Base-by-base conservation (phyloP, 2,329 filamentous ascomycete genomes). In the Fusarium sp. region DNA sequence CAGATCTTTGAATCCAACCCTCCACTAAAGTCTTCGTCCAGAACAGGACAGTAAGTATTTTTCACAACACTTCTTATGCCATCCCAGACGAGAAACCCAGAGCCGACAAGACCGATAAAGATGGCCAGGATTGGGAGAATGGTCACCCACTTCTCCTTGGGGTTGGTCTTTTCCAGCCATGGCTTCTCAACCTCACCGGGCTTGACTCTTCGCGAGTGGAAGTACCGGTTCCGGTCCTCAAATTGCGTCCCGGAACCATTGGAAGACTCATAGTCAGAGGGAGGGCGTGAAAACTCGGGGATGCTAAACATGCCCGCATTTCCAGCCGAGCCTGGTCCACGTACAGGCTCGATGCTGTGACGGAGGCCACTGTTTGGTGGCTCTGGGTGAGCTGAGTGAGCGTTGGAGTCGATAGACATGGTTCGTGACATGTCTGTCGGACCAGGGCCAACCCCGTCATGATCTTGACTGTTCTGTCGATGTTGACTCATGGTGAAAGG, bases 131-230 rank as follows among this genome's bases (percentile, higher is more conserved):
- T 79, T 3, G 94, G 94, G 66, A 97, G 88, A 71, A 96, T 94
- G 3, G 92, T 95, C 10, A 94, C 91, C 94, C 94, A 96, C 84
- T 94, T 96, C 86, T 96, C 93, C 80, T 91, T 92, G 14, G 92
- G 91, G 74, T 95, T 92, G 66, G 86, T 90, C 79, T 91, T 92
- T n/a, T 88, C 83, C 42, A 92, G 83, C 94, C 94, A 96, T 14
- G 94, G 92, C 83, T 93, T 92, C 80, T 94, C 92, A 4, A 94
- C 82, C 57, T 93, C 89, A 46, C 90, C 93, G 80, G 94, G 94
- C 79, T 87, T 89, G 36, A 96, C 88, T 69, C 93, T 86, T 67
- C 93, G 87, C 20, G 93, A 95, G 81, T 92, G 92, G 79, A 95
- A 96, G 83, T 92, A 94, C 62, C 87, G 85, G 74, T 86, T 84